A percentile compares a stretch with the other conserved stretches of the same genome.
These are phyloP conservation scores for Aureobasidium lini DNA, from an alignment of 2,329 filamentous ascomycete genomes.

Conservation along the genomic window DNA sequence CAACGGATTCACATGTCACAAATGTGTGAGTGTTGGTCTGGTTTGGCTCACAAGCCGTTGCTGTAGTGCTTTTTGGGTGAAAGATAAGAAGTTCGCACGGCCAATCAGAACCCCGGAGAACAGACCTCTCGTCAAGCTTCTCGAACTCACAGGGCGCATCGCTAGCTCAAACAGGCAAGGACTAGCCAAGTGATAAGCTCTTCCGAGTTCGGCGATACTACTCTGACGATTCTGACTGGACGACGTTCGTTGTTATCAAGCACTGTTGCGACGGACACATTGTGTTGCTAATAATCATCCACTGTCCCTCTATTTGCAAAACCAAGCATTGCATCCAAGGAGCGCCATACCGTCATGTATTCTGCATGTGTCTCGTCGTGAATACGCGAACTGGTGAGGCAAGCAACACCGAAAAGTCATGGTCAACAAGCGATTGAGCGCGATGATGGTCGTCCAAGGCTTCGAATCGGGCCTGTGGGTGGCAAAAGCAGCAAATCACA, in stretches of 20 bases:
- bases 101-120: not conserved
- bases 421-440: not conserved
- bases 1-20: constrained; percentile 10
- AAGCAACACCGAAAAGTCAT: not conserved
- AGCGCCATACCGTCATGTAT: constrained; percentile 11
- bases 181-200: not conserved
- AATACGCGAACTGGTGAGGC: not conserved
- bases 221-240: not conserved
- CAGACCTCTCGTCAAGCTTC: not conserved
- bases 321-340: constrained; percentile 5
- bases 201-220: not conserved
- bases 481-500: not conserved
- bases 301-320: not conserved
- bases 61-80: constrained; percentile 5
- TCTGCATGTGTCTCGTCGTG: not conserved
- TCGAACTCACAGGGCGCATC: not conserved
- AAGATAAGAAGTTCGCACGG: not conserved
- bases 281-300: not conserved
- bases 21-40: not conserved
- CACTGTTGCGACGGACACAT: constrained; percentile 6
- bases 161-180: not conserved
- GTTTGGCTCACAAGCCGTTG: constrained; percentile 6
- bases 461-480: not conserved
- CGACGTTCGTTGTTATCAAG: constrained; percentile 9
- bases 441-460: not conserved